Conservation (phyloP, 2,329 filamentous ascomycete genomes). For the Neurospora sp. region DNA sequence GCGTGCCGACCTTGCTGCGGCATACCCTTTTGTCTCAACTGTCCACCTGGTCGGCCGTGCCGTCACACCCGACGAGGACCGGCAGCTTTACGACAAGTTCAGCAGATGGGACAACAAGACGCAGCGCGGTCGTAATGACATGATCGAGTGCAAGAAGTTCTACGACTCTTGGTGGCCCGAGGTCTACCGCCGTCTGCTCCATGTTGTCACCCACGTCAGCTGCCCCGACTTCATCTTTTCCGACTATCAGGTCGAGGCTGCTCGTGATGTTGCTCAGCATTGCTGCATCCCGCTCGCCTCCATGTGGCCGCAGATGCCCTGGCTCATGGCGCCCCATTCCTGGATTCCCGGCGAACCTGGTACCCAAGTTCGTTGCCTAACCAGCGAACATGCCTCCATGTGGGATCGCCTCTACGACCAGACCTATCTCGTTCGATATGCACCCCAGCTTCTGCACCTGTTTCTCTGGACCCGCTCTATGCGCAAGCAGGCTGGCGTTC, state of each 20-base stretch:
- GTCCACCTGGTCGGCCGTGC: constrained; percentile 1
- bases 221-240: constrained; percentile 30
- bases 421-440: constrained; percentile 21
- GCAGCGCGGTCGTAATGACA: not conserved
- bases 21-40: constrained; percentile 6
- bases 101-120: not conserved
- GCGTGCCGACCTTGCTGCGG: constrained; percentile 20
- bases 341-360: constrained; percentile 33
- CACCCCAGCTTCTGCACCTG: constrained; percentile 22
- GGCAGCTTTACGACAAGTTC: constrained; percentile 2
- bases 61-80: not conserved
- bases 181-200: constrained; percentile 4
- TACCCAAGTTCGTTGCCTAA: constrained; percentile 29
- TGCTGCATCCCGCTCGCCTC: constrained; percentile 28
- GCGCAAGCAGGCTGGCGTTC: constrained; percentile 25
- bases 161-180: constrained; percentile 10
- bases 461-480: constrained; percentile 23
- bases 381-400: constrained; percentile 29
- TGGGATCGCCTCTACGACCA: constrained; percentile 27
- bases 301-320: constrained; percentile 32
- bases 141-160: not conserved
- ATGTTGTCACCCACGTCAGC: constrained; percentile 4
- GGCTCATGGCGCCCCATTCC: constrained; percentile 24
- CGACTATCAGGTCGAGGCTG: constrained; percentile 34
- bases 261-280: constrained; percentile 28